These are phyloP conservation scores for Coniochaeta prunicola DNA, from an alignment of 2,329 filamentous ascomycete genomes.

Conservation along the genomic window DNA sequence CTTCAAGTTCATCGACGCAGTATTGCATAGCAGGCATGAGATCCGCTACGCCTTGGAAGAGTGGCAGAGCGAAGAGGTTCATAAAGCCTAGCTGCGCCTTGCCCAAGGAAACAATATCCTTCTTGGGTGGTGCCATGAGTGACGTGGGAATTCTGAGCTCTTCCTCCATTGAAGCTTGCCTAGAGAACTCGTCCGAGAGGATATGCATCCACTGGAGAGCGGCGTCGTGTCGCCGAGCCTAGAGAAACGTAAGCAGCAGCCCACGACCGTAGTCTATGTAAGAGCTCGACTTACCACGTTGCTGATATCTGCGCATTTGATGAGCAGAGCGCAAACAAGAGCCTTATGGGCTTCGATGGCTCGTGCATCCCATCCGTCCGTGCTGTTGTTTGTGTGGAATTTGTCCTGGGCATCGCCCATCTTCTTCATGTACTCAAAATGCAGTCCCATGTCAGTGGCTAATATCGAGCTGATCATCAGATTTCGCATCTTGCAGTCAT, in stretches of 20 bases:
- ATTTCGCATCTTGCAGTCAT: slow-evolving; percentile 71
- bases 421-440: slow-evolving; percentile 94
- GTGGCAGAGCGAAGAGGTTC: slow-evolving; percentile 86
- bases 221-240: slow-evolving; percentile 77
- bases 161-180: slow-evolving; percentile 85
- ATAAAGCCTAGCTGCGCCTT: slow-evolving; percentile 93
- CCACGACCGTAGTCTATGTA: background rate
- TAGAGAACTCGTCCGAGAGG: slow-evolving; percentile 89
- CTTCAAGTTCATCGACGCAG: slow-evolving; percentile 71
- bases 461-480: slow-evolving; percentile 97
- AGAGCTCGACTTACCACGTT: slow-evolving; percentile 68
- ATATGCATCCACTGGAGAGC: slow-evolving; percentile 88
- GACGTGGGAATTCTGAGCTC: slow-evolving; percentile 84
- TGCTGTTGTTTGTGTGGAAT: slow-evolving; percentile 57
- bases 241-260: slow-evolving; percentile 8
- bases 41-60: slow-evolving; percentile 83
- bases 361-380: slow-evolving; percentile 70
- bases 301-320: slow-evolving; percentile 98
- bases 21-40: slow-evolving; percentile 81
- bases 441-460: slow-evolving; percentile 93
- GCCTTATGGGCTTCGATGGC: slow-evolving; percentile 69
- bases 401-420: slow-evolving; percentile 75
- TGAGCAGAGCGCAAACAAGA: slow-evolving; percentile 80
- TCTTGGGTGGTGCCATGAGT: slow-evolving; percentile 75
- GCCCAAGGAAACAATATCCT: slow-evolving; percentile 74